Base-by-base conservation (phyloP, 257 asterid genomes). In the Penstemon newberryi region DNA sequence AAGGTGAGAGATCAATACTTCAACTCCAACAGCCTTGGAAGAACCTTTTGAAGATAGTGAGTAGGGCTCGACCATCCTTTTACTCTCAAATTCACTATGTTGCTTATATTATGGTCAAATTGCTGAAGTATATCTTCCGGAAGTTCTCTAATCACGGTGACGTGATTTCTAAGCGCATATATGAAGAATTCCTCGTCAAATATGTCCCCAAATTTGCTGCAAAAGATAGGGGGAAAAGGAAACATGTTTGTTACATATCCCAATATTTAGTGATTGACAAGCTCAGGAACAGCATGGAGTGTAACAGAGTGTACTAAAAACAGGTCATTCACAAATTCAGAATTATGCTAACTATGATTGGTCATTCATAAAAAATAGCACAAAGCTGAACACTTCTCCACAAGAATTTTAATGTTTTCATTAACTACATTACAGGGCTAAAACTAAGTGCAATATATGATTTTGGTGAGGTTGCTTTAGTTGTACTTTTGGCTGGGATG, bases 181-280 rank as follows among this genome's bases (percentile, higher is more conserved):
- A 89, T 87, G 96, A 94, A 94, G 89, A 94, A 94, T 38, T 94
- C 99, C 81, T 94, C 96, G 33, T 94, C 99, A 67, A 94, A 94
- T 77, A 94, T 94, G 71, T 94, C 95, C 41, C 90, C 91, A 63
- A 94, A 94, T 73, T 91, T 94, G 84, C 97, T 93, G 97, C 88
- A 79, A 49, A 66, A 73, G 9, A 45, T 62, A 56, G 44, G 65
- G 60, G 38, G 13, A 70, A n/a, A 72, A 43, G 13, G 40, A 64
- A 46, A n/a, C 33, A 65, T 41, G 46, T 61, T 62, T 39, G 42
- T 45, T 61, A 64, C 39, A 43, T 55, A 39, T 50, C 15, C 45
- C 9, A 40, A 56, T 51, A 61, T 38, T 36, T 36, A 75, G 40
- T 25, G 59, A 43, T 64, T 56, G 40, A n/a, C 75, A 36, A 59